Evolutionary conservation across 1,284 basidiomycete genomes (phyloP), one percentile per base, ranked within the genome.

Genomic region (Boletellus deceptivus): DNA sequence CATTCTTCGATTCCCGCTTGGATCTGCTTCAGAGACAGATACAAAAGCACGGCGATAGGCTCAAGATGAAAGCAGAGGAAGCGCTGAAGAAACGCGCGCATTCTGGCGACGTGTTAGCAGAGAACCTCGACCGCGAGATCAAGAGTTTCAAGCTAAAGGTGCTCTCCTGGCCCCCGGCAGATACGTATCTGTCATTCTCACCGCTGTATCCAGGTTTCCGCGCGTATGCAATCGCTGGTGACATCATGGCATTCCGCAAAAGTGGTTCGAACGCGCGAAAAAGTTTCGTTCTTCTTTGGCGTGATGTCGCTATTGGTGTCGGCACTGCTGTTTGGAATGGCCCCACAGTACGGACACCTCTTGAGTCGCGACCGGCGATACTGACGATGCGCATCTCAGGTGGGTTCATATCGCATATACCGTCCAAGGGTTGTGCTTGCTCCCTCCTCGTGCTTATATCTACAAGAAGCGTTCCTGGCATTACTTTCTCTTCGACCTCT

Each of bases 401-500:
- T 91, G 86, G 82, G 75, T 92, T 22, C 89, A 91, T 56, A 75
- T 91, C 17, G 73, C 82, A 11, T 93, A 93, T 68, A 91, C 92
- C 1, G 61, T 86, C 0, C 86, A 89, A 63, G 80, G 79, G 10
- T 65, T 83, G 18, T 88, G 87, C 66, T 87, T 95, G 53, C 77
- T 97, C 5, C 90, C 93, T 1, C 69, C 89, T 33, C 86, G 93
- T 45, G 80, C 78, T 13, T 95, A 88, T 70, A 79, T 72, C 35
- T 95, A 94, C 77, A 94, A 94, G 79, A 85, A 86, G 65, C 89
- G 85, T 44, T 80, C 81, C 3, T 95, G 86, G 84, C 93, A 95
- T 68, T 97, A 97, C 72, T 97, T 97, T 75, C 77, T 96, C 41
- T 95, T 95, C 69, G 93, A 92, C 68, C 74, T 95, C 37, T 96